phyloP scores from a whole-genome alignment of 2,329 filamentous ascomycete species.

The Leptographium galeiforme region DNA sequence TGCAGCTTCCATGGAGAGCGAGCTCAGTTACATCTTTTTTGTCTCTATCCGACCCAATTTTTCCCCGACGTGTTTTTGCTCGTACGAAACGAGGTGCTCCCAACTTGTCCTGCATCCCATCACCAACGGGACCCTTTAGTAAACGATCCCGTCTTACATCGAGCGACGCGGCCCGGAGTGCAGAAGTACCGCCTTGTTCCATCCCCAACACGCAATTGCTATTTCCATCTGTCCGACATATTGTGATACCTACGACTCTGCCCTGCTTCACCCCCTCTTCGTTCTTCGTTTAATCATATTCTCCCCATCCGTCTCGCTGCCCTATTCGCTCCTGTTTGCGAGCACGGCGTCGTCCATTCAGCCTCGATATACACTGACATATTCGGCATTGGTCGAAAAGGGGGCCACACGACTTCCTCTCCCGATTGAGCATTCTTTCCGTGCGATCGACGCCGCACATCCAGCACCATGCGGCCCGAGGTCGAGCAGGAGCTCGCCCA shows the following conservation, averaged over 20 bases:
- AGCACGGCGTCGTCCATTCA: neutral
- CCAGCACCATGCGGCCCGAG: constrained; percentile 76
- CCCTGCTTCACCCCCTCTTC: too few species aligned
- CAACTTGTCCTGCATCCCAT: constrained; percentile 1
- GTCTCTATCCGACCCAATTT: neutral
- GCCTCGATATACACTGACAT: neutral
- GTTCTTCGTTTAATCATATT: neutral
- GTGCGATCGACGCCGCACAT: neutral
- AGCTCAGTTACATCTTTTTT: constrained; percentile 1
- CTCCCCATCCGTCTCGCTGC: neutral
- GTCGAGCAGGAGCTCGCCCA: constrained; percentile 98
- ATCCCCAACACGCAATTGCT: constrained; percentile 7
- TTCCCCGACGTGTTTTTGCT: neutral
- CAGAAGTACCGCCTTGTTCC: neutral
- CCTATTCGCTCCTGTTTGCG: neutral
- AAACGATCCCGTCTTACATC: neutral
- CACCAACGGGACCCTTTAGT: neutral
- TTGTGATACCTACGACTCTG: constrained; percentile 1
- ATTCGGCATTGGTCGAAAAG: too few species aligned
- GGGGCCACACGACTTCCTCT: neutral
- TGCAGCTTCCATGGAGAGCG: neutral
- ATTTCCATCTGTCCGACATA: constrained; percentile 8
- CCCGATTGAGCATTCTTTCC: neutral
- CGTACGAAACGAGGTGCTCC: neutral
- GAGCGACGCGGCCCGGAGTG: neutral